A percentile compares a stretch with the other conserved stretches of the same genome.
Conservation (phyloP, 179 eudicot genomes). For the Silene noctiflora region DNA sequence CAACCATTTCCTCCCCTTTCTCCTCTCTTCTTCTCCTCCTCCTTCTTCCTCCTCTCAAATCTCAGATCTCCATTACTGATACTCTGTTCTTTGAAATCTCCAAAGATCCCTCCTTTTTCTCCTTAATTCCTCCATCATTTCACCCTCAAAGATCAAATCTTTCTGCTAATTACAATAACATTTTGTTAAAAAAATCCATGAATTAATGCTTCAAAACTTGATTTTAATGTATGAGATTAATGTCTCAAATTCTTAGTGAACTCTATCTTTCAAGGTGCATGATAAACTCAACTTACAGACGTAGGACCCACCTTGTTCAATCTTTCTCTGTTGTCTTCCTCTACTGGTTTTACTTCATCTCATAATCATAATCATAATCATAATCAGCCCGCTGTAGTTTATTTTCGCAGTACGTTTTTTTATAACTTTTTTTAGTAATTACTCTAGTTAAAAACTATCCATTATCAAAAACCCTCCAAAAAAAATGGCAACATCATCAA, state of each 20-base stretch:
- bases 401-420: too few species aligned
- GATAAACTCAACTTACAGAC: constrained; percentile 47
- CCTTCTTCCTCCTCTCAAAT: background rate
- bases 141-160: background rate
- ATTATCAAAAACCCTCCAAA: background rate
- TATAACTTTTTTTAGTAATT: too few species aligned
- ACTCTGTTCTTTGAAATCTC: background rate
- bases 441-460: background rate
- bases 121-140: background rate
- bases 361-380: constrained; percentile 21
- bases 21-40: constrained; percentile 9
- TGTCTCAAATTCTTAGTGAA: constrained; percentile 54
- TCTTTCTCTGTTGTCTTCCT: constrained; percentile 52
- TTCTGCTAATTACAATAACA: background rate
- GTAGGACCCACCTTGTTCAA: constrained; percentile 53
- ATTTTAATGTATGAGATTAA: constrained; percentile 46
- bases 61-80: constrained; percentile 5
- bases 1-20: constrained; percentile 29
- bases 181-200: background rate
- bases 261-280: constrained; percentile 43
- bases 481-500: constrained; percentile 23
- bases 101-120: background rate
- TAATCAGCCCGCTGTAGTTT: too few species aligned
- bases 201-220: constrained; percentile 32
- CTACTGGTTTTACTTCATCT: constrained; percentile 50